Percentiles rank a stretch among this genome's conserved stretches.
Conservation (phyloP, 331 rosid species). For the Acacia concinna region DNA sequence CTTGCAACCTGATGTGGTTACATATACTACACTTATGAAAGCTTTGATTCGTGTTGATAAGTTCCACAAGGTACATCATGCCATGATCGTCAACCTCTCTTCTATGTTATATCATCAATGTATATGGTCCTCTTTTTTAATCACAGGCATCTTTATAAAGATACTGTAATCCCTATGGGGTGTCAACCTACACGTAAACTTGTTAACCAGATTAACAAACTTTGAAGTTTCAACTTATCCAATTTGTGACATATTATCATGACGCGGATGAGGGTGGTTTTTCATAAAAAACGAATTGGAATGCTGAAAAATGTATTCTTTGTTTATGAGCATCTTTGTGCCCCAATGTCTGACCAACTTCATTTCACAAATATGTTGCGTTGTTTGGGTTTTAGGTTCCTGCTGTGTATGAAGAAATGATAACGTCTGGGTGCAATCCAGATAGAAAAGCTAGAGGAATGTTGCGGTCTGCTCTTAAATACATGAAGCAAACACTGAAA, state of each 20-base stretch:
- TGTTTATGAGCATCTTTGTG: constrained; percentile 17
- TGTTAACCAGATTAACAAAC: background rate
- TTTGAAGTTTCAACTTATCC: background rate
- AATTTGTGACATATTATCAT: constrained; percentile 12
- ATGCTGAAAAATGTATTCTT: background rate
- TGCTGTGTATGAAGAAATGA: constrained; percentile 91
- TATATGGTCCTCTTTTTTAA: constrained; percentile 1
- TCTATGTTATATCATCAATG: constrained; percentile 4
- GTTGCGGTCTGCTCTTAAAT: constrained; percentile 91
- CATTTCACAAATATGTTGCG: constrained; percentile 18
- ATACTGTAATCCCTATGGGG: constrained; percentile 3
- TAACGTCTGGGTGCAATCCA: constrained; percentile 74
- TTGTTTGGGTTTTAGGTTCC: constrained; percentile 77
- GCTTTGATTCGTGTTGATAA: constrained; percentile 84
- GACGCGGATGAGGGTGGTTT: background rate
- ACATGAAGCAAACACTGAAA: constrained; percentile 72
- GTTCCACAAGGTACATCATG: constrained; percentile 60
- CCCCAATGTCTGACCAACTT: constrained; percentile 14
- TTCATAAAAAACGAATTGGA: constrained; percentile 2
- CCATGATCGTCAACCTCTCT: background rate
- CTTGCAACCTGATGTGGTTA: constrained; percentile 85
- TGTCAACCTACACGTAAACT: background rate
- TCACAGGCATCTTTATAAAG: background rate
- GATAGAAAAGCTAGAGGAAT: constrained; percentile 93
- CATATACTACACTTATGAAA: constrained; percentile 96